Percentiles rank a stretch among this genome's conserved stretches.
Conservation (phyloP, 1,284 basidiomycete species). For the Austroboletus novae-zelandiae region DNA sequence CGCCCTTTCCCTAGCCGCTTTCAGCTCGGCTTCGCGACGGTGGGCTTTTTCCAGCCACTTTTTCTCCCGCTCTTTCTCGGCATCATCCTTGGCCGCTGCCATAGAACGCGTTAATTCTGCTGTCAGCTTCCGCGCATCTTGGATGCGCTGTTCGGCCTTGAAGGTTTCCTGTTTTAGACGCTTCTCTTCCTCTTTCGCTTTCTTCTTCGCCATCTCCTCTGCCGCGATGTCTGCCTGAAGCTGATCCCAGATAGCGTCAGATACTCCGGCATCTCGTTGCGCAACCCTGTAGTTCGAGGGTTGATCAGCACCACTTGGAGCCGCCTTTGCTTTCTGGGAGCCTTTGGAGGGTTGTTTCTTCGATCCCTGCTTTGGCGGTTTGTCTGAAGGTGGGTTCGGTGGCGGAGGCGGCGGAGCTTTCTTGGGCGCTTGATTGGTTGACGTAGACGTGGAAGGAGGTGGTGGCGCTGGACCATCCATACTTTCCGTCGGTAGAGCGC, state of each 20-base stretch:
- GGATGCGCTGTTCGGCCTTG: slow-evolving; percentile 13
- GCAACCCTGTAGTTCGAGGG: not conserved
- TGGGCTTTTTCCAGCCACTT: slow-evolving; percentile 21
- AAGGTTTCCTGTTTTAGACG: slow-evolving; percentile 19
- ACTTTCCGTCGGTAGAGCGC: slow-evolving; percentile 22
- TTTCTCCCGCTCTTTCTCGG: slow-evolving; percentile 15
- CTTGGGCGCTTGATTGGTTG: slow-evolving; percentile 22
- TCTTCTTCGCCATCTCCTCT: slow-evolving; percentile 21
- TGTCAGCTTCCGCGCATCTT: not conserved
- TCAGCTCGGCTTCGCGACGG: slow-evolving; percentile 27
- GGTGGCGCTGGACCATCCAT: slow-evolving; percentile 15
- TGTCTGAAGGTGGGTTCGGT: not conserved
- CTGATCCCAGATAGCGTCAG: slow-evolving; percentile 45
- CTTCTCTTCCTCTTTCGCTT: slow-evolving; percentile 27
- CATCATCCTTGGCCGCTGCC: slow-evolving; percentile 18
- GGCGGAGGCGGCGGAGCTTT: slow-evolving; percentile 11
- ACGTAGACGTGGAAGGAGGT: slow-evolving; percentile 24
- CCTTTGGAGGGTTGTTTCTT: not conserved
- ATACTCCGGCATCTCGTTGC: slow-evolving; percentile 45
- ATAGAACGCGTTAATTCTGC: slow-evolving; percentile 14
- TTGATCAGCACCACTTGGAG: not conserved
- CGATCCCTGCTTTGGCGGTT: slow-evolving; percentile 2
- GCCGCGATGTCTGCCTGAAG: slow-evolving; percentile 40
- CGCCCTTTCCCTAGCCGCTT: slow-evolving; percentile 31
- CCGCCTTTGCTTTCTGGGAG: not conserved